Evolutionary conservation across 495 filamentous ascomycete species (phyloP), one percentile per base, ranked within the genome.

Genomic region (Aspergillus cavernicola): DNA sequence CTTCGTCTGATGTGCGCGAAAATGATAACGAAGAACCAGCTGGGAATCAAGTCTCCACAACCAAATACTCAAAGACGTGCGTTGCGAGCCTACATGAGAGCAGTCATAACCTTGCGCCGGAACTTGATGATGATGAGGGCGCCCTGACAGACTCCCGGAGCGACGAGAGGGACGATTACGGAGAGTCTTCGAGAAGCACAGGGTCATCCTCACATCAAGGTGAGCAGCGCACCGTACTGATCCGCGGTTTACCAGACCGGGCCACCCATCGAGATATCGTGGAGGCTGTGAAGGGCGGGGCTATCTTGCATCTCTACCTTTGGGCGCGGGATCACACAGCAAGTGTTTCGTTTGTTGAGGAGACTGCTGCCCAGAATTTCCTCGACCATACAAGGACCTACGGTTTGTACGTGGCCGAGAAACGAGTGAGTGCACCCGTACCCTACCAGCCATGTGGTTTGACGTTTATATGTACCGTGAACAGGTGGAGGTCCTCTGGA

Each of bases 401-500:
- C 57, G 87, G 86, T 41, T 60, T 93, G 57, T 88, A 86, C 58
- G 70, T 93, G 50, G 80, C 81, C 42, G 79, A 80, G 38, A 85
- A 85, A 57, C 75, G 83, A 53, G 89, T 95, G 68, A 65, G 78
- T 72, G 24, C 13, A 45, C 3, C 26, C 15, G 4, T n/a, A 9
- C 8, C 28, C 22, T n/a, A n/a, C 18, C 4, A 43, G 24, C 19
- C 20, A 39, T 11, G 29, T 29, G 13, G 8, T 6, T 16, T 22
- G 38, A 32, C 28, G 19, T 38, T 49, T 6, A 43, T 19, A 10
- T 19, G 28, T 18, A 28, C n/a, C n/a, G n/a, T n/a, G n/a, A 18
- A 48, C 66, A 91, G 88, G 66, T 89, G 50, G 83, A 88, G 22
- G 73, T 87, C 45, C 72, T 73, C 24, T 92, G 88, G 88, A 82